Evolutionary conservation across 208 protist species (phyloP), one percentile per base, ranked within the genome.

Genomic region (Phytomonas francai): DNA sequence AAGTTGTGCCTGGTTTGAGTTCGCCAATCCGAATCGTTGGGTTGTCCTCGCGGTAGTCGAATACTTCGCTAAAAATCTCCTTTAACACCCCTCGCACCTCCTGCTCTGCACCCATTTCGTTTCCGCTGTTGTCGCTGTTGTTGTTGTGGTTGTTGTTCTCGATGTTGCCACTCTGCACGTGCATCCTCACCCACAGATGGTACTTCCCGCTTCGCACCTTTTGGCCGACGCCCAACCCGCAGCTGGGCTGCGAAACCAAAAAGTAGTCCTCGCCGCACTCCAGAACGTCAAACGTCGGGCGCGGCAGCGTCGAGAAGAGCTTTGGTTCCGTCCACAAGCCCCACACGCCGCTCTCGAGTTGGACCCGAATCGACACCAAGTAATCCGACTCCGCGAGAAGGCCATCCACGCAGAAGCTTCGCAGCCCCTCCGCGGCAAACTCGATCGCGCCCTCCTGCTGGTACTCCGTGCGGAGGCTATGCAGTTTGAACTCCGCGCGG

Each of bases 261-360:
- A 97, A 78, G 69, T 91, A 94, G 74, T 94, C 83, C 70, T 97
- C 92, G n/a, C 89, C 88, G 30, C 92, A 86, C 65, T 95, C 89
- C 12, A 87, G 60, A 58, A 91, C 89, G 3, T 73, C 79, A 25
- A 95, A 57, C 0, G 71, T 59, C 8, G 73, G 70, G 59, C 63
- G 81, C 1, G 78, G 57, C 34, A 68, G 56, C 11, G 92, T 95
- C 16, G 71, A 70, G 70, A 92, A 92, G 25, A 59, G 59, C 39
- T 71, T 31, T 22, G 81, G 79, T 71, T 94, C 84, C n/a, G 85
- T 90, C 92, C 92, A 97, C 34, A 76, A 49, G 45, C 92, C 92
- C 92, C 92, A 97, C 72, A 88, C 86, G 25, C 70, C 45, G n/a
- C 61, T 77, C 5, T 88, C 81, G 31, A 93, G 76, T 65, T 80